These are phyloP conservation scores for Colletotrichum cordylinicola DNA, from an alignment of 2,329 filamentous ascomycete genomes.

Conservation along the genomic window DNA sequence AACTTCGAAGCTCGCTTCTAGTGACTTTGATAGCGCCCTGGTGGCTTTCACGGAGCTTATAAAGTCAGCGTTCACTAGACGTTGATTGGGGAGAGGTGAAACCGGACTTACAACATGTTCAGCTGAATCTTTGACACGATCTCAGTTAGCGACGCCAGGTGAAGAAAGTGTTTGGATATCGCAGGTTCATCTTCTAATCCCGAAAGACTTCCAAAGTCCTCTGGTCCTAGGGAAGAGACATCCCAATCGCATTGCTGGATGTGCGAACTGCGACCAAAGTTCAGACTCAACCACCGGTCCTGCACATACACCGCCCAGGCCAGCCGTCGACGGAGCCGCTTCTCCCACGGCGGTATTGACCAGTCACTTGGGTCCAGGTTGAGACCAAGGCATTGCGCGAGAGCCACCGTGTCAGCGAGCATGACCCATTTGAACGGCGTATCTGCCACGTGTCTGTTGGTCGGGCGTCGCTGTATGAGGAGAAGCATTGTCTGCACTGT, in stretches of 20 bases:
- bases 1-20: conserved; percentile 6
- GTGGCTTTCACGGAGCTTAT: not conserved
- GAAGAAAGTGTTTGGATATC: not conserved
- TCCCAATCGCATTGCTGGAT: conserved; percentile 16
- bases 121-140: conserved; percentile 12
- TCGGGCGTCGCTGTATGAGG: conserved; percentile 9
- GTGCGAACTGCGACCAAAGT: conserved; percentile 4
- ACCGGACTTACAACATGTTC: not conserved
- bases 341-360: conserved; percentile 9
- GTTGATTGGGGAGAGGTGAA: not conserved
- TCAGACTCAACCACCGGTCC: conserved; percentile 7
- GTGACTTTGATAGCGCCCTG: not conserved
- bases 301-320: conserved; percentile 9
- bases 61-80: not conserved
- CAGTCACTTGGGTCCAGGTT: conserved; percentile 1
- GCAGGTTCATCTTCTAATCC: not conserved
- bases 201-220: not conserved
- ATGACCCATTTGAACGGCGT: conserved; percentile 19
- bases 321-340: not conserved
- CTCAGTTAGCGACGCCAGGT: not conserved
- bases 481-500: conserved; percentile 11
- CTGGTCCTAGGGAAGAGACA: not conserved
- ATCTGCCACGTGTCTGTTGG: conserved; percentile 10
- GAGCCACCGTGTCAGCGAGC: conserved; percentile 7
- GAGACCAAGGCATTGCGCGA: conserved; percentile 1